phyloP scores from a whole-genome alignment of 805 yeast genomes.

The Candida boleticola region DNA sequence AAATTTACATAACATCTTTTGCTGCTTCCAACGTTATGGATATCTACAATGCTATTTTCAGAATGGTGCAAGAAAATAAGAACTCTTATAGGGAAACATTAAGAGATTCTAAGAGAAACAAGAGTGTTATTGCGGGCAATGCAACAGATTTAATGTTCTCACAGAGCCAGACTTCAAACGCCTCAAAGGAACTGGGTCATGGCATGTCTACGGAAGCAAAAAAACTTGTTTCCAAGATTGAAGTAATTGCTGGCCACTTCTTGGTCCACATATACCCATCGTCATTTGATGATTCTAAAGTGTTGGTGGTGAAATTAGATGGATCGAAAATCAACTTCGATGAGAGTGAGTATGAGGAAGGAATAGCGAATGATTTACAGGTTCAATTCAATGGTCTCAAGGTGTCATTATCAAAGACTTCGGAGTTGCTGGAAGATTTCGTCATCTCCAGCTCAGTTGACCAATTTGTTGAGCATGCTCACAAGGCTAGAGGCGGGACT shows the following conservation, averaged over 20 bases:
- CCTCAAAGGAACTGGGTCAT: not conserved
- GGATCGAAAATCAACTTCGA: constrained; percentile 52
- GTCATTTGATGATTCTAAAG: constrained; percentile 74
- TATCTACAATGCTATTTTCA: constrained; percentile 63
- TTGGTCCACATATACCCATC: constrained; percentile 77
- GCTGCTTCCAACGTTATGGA: constrained; percentile 83
- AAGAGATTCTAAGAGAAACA: constrained; percentile 47
- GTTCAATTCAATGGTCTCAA: constrained; percentile 60
- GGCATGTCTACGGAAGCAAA: constrained; percentile 11
- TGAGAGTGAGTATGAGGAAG: constrained; percentile 44
- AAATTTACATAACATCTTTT: constrained; percentile 73
- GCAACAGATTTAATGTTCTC: not conserved
- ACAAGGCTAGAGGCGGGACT: constrained; percentile 70
- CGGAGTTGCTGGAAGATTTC: constrained; percentile 49
- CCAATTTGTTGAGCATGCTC: constrained; percentile 55
- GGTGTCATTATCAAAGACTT: constrained; percentile 65
- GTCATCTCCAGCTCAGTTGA: constrained; percentile 46
- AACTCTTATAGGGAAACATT: constrained; percentile 75
- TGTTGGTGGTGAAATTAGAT: constrained; percentile 59
- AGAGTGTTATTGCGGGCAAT: not conserved
- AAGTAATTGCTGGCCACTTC: constrained; percentile 56
- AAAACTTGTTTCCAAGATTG: constrained; percentile 64
- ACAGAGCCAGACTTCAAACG: not conserved
- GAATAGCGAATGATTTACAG: constrained; percentile 55
- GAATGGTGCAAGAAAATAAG: constrained; percentile 72